Percentiles rank a stretch among this genome's conserved stretches.
Evolutionary conservation across 2,329 filamentous ascomycete species (phyloP).

Genomic region (Conoideocrella luteorostrata): DNA sequence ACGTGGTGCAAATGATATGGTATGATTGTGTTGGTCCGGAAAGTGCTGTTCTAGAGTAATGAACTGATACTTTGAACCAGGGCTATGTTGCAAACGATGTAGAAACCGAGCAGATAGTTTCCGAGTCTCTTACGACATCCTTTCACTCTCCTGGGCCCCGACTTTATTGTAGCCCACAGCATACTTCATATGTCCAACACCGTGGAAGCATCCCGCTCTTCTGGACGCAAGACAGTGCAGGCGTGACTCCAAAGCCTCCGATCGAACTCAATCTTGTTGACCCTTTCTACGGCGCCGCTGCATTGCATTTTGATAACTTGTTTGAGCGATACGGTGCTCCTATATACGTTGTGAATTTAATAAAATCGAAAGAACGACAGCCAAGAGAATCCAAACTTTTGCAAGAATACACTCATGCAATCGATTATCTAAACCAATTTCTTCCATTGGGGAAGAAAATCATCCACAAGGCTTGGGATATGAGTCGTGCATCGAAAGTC

Average conservation of each 20-base stretch:
- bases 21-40: constrained; percentile 20
- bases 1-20: constrained; percentile 82
- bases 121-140: constrained; percentile 87
- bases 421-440: constrained; percentile 92
- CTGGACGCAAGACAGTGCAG: constrained; percentile 95
- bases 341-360: constrained; percentile 84
- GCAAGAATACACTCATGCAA: constrained; percentile 77
- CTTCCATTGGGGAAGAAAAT: constrained; percentile 79
- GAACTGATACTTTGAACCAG: constrained; percentile 17
- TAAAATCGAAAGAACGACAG: constrained; percentile 81
- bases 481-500: constrained; percentile 91
- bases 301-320: constrained; percentile 88
- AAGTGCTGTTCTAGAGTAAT: neutral
- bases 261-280: constrained; percentile 95
- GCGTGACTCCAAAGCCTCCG: constrained; percentile 91
- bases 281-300: constrained; percentile 89
- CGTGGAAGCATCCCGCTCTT: constrained; percentile 93
- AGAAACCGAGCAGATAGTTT: constrained; percentile 97
- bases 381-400: constrained; percentile 89
- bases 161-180: constrained; percentile 81
- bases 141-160: constrained; percentile 86
- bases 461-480: constrained; percentile 93
- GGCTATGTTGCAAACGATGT: constrained; percentile 98
- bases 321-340: constrained; percentile 91
- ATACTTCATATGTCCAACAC: constrained; percentile 95